Evolutionary conservation across 2,329 filamentous ascomycete species (phyloP), one percentile per base, ranked within the genome.

Genomic region (Cryphonectria nitschkei): DNA sequence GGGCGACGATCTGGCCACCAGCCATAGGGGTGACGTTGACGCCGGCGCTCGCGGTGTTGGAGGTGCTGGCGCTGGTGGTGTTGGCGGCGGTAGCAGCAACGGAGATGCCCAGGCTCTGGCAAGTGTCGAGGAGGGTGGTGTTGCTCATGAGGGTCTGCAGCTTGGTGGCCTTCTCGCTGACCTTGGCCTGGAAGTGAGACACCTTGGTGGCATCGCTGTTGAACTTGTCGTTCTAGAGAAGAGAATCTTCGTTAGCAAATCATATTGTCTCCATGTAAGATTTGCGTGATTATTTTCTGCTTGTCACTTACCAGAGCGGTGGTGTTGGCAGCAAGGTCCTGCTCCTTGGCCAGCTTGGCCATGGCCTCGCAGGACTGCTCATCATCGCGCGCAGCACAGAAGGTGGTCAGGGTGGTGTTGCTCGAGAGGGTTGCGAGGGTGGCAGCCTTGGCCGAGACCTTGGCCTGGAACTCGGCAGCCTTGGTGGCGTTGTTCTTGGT

Each of bases 181-280:
- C 77, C 75, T 77, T 78, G 60, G 75, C 76, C 77, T 81, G 76
- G 77, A 80, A 78, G 56, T 69, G 74, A 52, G 76, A 75, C 56
- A 79, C 77, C 76, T 79, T 79, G 70, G 78, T 79, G n/a, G 77
- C 72, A 72, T 82, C 79, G 65, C 75, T 75, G 29, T 81, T 74
- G 72, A 81, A 79, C 74, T 80, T 79, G 63, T 74, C 71, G 26
- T 76, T 73, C 70, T 71, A 46, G 16, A n/a, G 39, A 29, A 29
- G n/a, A 14, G 16, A 9, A 54, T 1, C 16, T 22, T 4, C 14
- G 62, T 68, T 56, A 71, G 63, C 37, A 19, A 43, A 50, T 50
- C 6, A 19, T 41, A 34, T 8, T 2, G 29, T 46, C 19, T 37
- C 6, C 34, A 26, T 54, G 65, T 26, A 19, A 32, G 34, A 34